Evolutionary conservation across 306 rosid genomes (phyloP), one percentile per base, ranked within the genome.

Genomic region (Pyrus betulifolia): DNA sequence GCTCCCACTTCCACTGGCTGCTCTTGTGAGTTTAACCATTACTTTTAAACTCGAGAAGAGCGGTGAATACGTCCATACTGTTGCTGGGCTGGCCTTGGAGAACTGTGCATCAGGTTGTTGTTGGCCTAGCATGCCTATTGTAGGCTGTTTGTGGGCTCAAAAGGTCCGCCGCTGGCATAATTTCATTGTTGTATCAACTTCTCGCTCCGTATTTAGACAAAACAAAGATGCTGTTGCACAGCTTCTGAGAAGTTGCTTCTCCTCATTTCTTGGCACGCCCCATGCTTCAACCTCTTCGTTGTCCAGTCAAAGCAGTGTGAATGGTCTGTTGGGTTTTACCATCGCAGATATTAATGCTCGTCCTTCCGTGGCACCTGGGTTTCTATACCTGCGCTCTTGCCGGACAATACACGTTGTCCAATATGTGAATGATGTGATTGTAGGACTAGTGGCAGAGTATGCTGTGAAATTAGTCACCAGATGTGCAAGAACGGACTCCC

Each of bases 1-100:
- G 83, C 96, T 92, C 79, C 96, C 97, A 18, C 86, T 92, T 69
- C 97, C 97, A 2, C 81, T 92, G 90, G 97, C 97, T 79, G 96
- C 89, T 69, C 88, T 92, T 76, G 93, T 90, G 72, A 92, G 97
- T 77, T 82, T 92, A 75, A 89, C 97, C 70, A 92, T 92, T 82
- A 88, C 97, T 72, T 92, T 89, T 61, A 92, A 92, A 82, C 90
- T 92, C 31, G 96, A 90, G 77, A 89, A 81, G 83, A 85, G 84
- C 74, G 71, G 70, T 67, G 93, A 89, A 79, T 87, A 85, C 80
- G 76, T 90, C 71, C 96, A 88, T 75, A 82, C 91, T 46, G 87
- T 85, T 75, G 85, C 91, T 23, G 97, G 97, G 55, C 88, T 89
- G 73, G 90, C 97, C 68, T 78, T 92, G 82, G 93, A 88, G 79